Conservation (phyloP, 331 rosid genomes). For the Rhamnella rubrinervis region DNA sequence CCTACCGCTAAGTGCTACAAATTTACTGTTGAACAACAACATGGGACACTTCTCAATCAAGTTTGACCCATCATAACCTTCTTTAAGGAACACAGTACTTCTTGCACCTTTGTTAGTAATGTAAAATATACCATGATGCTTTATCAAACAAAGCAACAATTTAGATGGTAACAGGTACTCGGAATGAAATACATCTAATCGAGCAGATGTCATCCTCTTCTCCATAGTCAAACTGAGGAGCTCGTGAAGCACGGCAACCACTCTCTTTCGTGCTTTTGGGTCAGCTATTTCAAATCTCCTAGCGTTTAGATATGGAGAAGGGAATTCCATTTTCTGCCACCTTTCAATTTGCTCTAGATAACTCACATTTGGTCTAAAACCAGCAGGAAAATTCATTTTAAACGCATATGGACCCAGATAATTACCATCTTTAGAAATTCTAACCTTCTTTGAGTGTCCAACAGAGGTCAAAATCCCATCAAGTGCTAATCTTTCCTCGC, state of each 20-base stretch:
- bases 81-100: slow-evolving; percentile 85
- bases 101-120: slow-evolving; percentile 85
- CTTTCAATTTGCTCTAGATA: slow-evolving; percentile 68
- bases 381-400: slow-evolving; percentile 63
- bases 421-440: slow-evolving; percentile 79
- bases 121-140: slow-evolving; percentile 87
- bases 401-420: slow-evolving; percentile 64
- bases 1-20: slow-evolving; percentile 63
- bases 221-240: slow-evolving; percentile 77
- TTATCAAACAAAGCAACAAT: slow-evolving; percentile 69
- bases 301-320: slow-evolving; percentile 84
- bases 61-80: slow-evolving; percentile 63
- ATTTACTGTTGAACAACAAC: slow-evolving; percentile 53
- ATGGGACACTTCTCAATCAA: slow-evolving; percentile 68
- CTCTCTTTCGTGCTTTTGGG: slow-evolving; percentile 68
- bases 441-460: slow-evolving; percentile 43
- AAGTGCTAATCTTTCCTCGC: slow-evolving; percentile 52
- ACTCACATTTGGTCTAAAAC: slow-evolving; percentile 80
- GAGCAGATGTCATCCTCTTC: slow-evolving; percentile 80
- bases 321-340: slow-evolving; percentile 94
- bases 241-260: slow-evolving; percentile 81
- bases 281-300: slow-evolving; percentile 71
- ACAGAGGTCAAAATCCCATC: slow-evolving; percentile 39
- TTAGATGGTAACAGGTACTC: slow-evolving; percentile 77
- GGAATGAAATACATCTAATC: slow-evolving; percentile 64